Base-by-base conservation (phyloP, 1,284 basidiomycete species). In the Porogramme epimiltina region DNA sequence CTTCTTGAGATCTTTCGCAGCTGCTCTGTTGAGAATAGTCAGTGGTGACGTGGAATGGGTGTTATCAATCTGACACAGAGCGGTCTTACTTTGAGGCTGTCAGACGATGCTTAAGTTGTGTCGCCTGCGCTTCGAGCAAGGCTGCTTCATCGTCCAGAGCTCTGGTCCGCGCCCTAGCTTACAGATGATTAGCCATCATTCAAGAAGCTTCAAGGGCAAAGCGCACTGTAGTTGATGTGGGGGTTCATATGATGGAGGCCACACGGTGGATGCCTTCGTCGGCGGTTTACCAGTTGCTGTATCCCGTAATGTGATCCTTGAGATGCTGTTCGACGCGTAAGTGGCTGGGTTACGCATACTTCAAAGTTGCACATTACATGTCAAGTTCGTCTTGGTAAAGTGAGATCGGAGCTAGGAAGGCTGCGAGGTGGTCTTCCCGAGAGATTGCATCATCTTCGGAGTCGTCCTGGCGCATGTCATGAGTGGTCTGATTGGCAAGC, bases 401-500 rank as follows among this genome's bases (percentile, higher is more conserved):
- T 4, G 57, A 58, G 23, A 65, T 60, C 13, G 45, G 37, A 6
- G 53, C 19, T 11, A 62, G n/a, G 0, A 34, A 37, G 4, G 23
- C 19, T 8, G 20, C 22, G 13, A 20, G 20, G 31, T 16, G 15
- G 9, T 23, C 13, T 22, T 23, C 44, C 23, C 44, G 11, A 15
- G 26, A 41, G 20, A 19, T 4, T 20, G n/a, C n/a, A n/a, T 22
- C 18, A n/a, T 22, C 9, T 20, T 47, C 22, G 22, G 13, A 13
- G 2, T n/a, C 28, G n/a, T n/a, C n/a, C n/a, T n/a, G n/a, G n/a
- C n/a, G n/a, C n/a, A n/a, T n/a, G n/a, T n/a, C n/a, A n/a, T n/a
- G n/a, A n/a, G n/a, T n/a, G 10, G 16, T 31, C 42, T 66, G 66
- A 10, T n/a, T 36, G 0, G 61, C 56, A 4, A 65, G 42, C 65